Percentiles rank a stretch among this genome's conserved stretches.
Conservation (phyloP, 371 early-diverging fungal genomes). For the Chytridium lagenaria region DNA sequence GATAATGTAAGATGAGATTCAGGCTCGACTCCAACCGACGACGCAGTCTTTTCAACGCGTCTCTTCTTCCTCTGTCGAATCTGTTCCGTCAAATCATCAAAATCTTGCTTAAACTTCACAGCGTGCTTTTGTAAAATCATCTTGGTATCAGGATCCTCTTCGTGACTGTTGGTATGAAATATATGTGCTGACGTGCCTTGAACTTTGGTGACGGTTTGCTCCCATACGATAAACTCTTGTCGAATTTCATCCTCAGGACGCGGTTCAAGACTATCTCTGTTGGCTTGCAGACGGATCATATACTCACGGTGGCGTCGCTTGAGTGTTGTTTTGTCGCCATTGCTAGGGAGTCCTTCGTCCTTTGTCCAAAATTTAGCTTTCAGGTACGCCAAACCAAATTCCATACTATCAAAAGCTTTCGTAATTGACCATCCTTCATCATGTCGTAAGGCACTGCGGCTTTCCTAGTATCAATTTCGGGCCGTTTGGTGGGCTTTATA, state of each 20-base stretch:
- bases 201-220: neutral
- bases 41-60: too few relatives aligned
- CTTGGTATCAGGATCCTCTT: neutral
- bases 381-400: neutral
- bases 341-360: constrained; percentile 39
- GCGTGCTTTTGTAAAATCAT: neutral
- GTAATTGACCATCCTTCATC: constrained; percentile 31
- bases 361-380: neutral
- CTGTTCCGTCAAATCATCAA: constrained; percentile 17
- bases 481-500: too few relatives aligned
- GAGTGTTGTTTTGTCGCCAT: constrained; percentile 37
- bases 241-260: constrained; percentile 19
- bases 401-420: constrained; percentile 35
- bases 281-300: constrained; percentile 44
- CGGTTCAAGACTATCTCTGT: constrained; percentile 35
- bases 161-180: neutral
- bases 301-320: constrained; percentile 44
- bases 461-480: constrained; percentile 27
- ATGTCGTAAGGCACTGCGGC: constrained; percentile 31
- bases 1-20: too few relatives aligned
- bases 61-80: constrained; percentile 7
- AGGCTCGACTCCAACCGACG: too few relatives aligned
- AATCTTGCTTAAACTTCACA: neutral
- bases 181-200: neutral
- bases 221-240: constrained; percentile 41